Conservation (phyloP, 2,329 filamentous ascomycete species). For the Curvularia sp. region DNA sequence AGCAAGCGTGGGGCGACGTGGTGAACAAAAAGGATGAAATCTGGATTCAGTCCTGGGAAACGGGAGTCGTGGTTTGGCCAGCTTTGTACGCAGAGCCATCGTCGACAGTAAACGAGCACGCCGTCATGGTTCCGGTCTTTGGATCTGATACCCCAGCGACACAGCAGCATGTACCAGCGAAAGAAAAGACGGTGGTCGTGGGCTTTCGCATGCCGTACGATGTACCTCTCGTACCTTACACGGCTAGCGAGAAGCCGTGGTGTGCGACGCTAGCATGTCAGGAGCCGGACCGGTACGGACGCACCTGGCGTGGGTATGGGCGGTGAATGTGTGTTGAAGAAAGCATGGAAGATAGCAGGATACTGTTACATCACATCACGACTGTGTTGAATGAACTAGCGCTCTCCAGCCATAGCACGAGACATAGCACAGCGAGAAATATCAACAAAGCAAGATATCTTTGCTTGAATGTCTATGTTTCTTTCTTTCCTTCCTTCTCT, state of each 20-base stretch:
- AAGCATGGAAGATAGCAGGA: no score
- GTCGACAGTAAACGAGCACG: conserved; percentile 11
- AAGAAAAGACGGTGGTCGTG: conserved; percentile 54
- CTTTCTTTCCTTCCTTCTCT: no score
- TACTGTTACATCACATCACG: not conserved
- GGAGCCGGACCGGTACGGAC: conserved; percentile 67
- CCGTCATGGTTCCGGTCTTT: conserved; percentile 73
- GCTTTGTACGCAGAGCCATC: conserved; percentile 51
- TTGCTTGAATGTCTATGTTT: no score
- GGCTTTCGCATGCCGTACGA: conserved; percentile 84
- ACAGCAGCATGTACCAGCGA: not conserved
- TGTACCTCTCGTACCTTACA: conserved; percentile 74
- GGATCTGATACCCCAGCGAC: conserved; percentile 44
- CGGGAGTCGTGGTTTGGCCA: conserved; percentile 85
- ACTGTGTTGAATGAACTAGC: not conserved
- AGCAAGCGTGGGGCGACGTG: conserved; percentile 83
- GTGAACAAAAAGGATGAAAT: conserved; percentile 64
- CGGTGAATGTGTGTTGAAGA: conserved; percentile 1
- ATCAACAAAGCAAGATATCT: no score
- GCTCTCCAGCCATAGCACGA: not conserved
- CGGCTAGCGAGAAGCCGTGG: conserved; percentile 73
- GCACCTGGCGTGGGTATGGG: conserved; percentile 47
- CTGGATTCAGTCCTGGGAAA: conserved; percentile 80
- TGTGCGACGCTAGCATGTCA: conserved; percentile 67
- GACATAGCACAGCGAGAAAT: no score